These are phyloP conservation scores for Ogataea hybrid DNA, from an alignment of 1,139 yeast species.

Conservation along the genomic window DNA sequence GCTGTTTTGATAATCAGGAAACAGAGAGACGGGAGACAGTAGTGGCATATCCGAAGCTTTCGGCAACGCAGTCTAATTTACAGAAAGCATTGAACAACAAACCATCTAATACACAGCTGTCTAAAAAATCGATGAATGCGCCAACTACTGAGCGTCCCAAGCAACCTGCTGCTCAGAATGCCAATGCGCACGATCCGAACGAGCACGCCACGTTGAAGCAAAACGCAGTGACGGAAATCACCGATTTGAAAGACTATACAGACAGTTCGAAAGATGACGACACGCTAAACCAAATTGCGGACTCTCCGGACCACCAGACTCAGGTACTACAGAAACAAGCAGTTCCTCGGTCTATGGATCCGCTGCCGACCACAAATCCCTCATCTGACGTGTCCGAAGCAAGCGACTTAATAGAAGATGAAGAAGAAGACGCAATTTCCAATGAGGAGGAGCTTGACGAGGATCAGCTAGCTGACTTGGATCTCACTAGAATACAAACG, in stretches of 20 bases:
- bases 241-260: slow-evolving; percentile 31
- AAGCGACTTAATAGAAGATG: slow-evolving; percentile 19
- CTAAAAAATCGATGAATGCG: background rate
- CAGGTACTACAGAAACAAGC: slow-evolving; percentile 14
- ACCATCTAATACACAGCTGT: slow-evolving; percentile 13
- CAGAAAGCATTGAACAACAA: slow-evolving; percentile 31
- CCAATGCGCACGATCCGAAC: slow-evolving; percentile 7
- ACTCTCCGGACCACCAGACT: slow-evolving; percentile 9
- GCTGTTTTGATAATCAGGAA: slow-evolving; percentile 32
- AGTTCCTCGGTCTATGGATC: slow-evolving; percentile 14
- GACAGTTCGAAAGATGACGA: slow-evolving; percentile 34
- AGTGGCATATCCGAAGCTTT: slow-evolving; percentile 24
- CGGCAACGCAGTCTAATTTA: slow-evolving; percentile 32
- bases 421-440: slow-evolving; percentile 20
- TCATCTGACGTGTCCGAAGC: slow-evolving; percentile 16
- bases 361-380: slow-evolving; percentile 8
- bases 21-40: slow-evolving; percentile 27
- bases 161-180: slow-evolving; percentile 1
- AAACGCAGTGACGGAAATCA: slow-evolving; percentile 23
- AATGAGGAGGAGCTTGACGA: slow-evolving; percentile 34
- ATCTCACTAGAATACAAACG: slow-evolving; percentile 61
- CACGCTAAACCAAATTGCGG: slow-evolving; percentile 22
- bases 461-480: slow-evolving; percentile 38
- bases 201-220: slow-evolving; percentile 13
- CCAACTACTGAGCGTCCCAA: background rate